These are phyloP conservation scores for Xylaria polymorpha DNA, from an alignment of 2,329 filamentous ascomycete genomes.

Conservation along the genomic window DNA sequence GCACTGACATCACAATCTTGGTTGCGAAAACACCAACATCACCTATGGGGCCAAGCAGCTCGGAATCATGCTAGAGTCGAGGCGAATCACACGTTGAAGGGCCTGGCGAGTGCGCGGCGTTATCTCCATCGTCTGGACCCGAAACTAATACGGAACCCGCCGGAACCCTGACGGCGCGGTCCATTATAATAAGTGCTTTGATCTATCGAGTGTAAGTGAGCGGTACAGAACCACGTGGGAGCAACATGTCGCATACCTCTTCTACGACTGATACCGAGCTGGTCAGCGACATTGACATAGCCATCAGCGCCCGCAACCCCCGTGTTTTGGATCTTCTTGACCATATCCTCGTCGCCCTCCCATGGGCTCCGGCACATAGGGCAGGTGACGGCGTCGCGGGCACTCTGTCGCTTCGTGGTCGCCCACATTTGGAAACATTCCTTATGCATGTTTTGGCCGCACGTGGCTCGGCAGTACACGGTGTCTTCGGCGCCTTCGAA, in stretches of 20 bases:
- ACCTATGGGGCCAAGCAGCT: background rate
- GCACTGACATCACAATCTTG: background rate
- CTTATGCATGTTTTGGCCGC: conserved; percentile 66
- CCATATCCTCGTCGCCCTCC: conserved; percentile 59
- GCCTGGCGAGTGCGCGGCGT: background rate
- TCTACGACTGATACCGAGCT: conserved; percentile 67
- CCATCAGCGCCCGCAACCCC: conserved; percentile 61
- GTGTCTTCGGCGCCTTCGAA: conserved; percentile 55
- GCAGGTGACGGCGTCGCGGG: conserved; percentile 61
- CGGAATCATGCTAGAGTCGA: no score
- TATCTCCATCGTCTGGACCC: conserved; percentile 6
- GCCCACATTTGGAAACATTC: conserved; percentile 67
- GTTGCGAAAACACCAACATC: background rate
- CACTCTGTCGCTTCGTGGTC: conserved; percentile 56
- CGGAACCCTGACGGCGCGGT: background rate
- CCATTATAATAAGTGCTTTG: conserved; percentile 27
- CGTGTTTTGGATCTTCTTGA: conserved; percentile 58
- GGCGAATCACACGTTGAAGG: no score
- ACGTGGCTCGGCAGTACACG: conserved; percentile 64
- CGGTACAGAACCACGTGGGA: background rate
- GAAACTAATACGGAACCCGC: background rate
- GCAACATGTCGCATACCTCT: conserved; percentile 56
- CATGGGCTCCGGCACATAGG: conserved; percentile 70
- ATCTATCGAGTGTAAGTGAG: conserved; percentile 19
- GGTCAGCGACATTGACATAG: conserved; percentile 70